These are phyloP conservation scores for Yamadazyma sp. DNA, from an alignment of 805 yeast species.

Conservation along the genomic window DNA sequence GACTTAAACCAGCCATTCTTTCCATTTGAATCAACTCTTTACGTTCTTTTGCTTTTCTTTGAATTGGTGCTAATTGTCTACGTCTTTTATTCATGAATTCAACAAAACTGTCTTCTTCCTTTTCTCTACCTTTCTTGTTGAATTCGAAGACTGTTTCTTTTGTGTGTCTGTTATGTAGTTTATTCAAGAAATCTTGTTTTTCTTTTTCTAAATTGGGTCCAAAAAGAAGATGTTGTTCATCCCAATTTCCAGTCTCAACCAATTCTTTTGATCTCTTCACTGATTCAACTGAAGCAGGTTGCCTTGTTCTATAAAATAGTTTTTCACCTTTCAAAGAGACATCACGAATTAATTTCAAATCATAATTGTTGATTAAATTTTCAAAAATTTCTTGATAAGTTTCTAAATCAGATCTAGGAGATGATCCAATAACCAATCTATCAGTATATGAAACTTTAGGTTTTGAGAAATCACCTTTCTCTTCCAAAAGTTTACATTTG, in stretches of 20 bases:
- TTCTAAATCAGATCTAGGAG: constrained; percentile 74
- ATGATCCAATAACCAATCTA: constrained; percentile 77
- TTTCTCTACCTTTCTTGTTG: constrained; percentile 41
- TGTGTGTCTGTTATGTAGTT: constrained; percentile 61
- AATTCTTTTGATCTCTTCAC: constrained; percentile 81
- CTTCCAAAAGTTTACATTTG: constrained; percentile 50
- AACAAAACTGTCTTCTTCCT: constrained; percentile 62
- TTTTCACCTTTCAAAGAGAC: constrained; percentile 88
- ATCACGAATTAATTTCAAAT: constrained; percentile 57
- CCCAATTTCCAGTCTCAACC: constrained; percentile 71
- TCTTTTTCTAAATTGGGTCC: constrained; percentile 74
- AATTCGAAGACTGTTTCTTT: constrained; percentile 96
- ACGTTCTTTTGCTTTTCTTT: constrained; percentile 70
- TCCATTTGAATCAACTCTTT: constrained; percentile 67
- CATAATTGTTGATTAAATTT: constrained; percentile 61
- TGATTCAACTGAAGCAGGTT: constrained; percentile 84
- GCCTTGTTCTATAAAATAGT: constrained; percentile 78
- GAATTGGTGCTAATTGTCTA: constrained; percentile 83
- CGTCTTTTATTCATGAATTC: constrained; percentile 86
- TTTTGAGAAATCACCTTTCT: constrained; percentile 40
- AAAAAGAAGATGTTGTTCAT: constrained; percentile 76
- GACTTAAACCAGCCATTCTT: constrained; percentile 70
- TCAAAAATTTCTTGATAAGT: constrained; percentile 68
- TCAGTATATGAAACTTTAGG: constrained; percentile 71
- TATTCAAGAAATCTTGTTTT: constrained; percentile 67